A percentile compares a stretch with the other conserved stretches of the same genome.
phyloP scores from a whole-genome alignment of 176 grass and related monocot genomes.

The Triticum monococcum region DNA sequence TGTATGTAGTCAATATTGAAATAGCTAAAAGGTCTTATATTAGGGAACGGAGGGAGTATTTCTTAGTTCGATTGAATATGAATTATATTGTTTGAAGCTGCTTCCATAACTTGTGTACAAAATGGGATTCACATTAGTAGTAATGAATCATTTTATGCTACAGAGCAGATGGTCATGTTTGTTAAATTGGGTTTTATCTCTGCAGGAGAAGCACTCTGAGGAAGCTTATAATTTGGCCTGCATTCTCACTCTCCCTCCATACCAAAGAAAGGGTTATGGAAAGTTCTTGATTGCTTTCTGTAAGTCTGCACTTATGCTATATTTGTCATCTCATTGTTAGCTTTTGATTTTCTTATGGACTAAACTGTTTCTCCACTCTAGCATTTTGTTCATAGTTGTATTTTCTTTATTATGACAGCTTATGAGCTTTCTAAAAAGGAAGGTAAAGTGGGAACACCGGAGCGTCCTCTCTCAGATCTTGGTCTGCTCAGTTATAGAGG shows the following conservation, averaged over 20 bases:
- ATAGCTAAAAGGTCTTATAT: no score
- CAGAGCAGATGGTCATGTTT: neutral
- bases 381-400: constrained; percentile 17
- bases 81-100: neutral
- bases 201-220: constrained; percentile 94
- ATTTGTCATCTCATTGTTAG: constrained; percentile 10
- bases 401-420: constrained; percentile 43
- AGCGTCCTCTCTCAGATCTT: constrained; percentile 95
- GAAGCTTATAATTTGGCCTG: constrained; percentile 98
- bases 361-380: neutral
- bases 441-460: constrained; percentile 95
- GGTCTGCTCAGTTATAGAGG: constrained; percentile 87
- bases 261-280: constrained; percentile 98
- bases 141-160: constrained; percentile 10
- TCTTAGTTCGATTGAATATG: neutral
- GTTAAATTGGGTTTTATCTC: neutral
- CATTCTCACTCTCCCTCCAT: constrained; percentile 98
- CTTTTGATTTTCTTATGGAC: neutral
- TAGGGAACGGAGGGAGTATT: neutral
- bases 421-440: constrained; percentile 99
- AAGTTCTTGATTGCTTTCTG: constrained; percentile 99
- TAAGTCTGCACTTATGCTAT: constrained; percentile 46
- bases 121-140: neutral
- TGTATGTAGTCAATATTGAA: no score
- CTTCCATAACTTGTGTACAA: constrained; percentile 19